A percentile compares a stretch with the other conserved stretches of the same genome.
Evolutionary conservation across 129 eudicot genomes (phyloP).

Genomic region (Sambucus nigra): DNA sequence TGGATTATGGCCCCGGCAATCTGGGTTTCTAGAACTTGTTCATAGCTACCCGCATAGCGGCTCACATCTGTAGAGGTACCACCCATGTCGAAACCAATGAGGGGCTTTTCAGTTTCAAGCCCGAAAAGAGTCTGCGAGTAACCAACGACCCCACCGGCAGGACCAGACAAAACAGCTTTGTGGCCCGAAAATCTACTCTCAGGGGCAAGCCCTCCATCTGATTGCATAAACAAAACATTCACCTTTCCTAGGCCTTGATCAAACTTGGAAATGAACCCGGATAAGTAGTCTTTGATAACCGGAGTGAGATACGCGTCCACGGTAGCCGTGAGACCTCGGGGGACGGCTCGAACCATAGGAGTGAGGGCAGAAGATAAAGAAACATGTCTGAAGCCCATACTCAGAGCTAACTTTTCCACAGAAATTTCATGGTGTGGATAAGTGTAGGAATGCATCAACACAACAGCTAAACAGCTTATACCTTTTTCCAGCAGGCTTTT

Average conservation of each 20-base stretch:
- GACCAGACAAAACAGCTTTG: constrained; percentile 95
- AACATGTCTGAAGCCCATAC: constrained; percentile 81
- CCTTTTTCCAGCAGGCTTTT: constrained; percentile 59
- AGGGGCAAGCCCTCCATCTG: constrained; percentile 97
- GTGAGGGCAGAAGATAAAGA: constrained; percentile 86
- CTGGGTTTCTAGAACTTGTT: constrained; percentile 92
- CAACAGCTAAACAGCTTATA: constrained; percentile 77
- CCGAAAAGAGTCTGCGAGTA: constrained; percentile 87
- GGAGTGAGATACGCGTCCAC: constrained; percentile 96
- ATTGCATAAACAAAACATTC: constrained; percentile 92
- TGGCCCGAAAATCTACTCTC: constrained; percentile 96
- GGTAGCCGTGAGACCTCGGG: constrained; percentile 92
- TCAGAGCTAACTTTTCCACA: constrained; percentile 50
- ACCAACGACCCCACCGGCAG: constrained; percentile 99
- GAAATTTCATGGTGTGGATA: constrained; percentile 67
- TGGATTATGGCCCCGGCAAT: constrained; percentile 92
- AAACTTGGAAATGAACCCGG: constrained; percentile 86
- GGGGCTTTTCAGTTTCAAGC: constrained; percentile 72
- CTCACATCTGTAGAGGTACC: constrained; percentile 99
- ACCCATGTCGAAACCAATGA: constrained; percentile 98
- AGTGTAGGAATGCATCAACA: constrained; percentile 87
- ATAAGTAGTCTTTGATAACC: constrained; percentile 76
- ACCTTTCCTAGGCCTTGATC: constrained; percentile 62
- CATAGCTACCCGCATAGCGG: constrained; percentile 85
- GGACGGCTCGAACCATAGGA: constrained; percentile 99